phyloP scores from a whole-genome alignment of 768 basidiomycete species.

The Termitomyces sp. region DNA sequence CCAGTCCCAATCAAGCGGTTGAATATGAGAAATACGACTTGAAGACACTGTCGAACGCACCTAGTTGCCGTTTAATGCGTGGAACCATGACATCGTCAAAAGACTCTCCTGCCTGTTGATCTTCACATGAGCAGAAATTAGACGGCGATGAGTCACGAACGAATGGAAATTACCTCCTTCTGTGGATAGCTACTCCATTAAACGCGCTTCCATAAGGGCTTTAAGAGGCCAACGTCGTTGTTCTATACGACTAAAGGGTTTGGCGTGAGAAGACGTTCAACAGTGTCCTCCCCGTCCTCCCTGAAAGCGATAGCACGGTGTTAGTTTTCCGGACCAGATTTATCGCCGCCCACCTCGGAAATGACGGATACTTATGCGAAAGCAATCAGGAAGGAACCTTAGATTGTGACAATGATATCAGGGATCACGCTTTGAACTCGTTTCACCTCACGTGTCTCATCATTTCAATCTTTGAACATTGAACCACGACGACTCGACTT shows the following conservation, averaged over 20 bases:
- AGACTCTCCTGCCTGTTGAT: conserved; percentile 15
- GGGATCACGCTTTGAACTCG: too few relatives aligned
- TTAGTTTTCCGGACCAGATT: conserved; percentile 11
- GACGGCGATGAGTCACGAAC: background rate
- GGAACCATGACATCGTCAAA: conserved; percentile 22
- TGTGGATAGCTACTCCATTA: background rate
- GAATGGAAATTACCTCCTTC: background rate
- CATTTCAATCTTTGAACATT: too few relatives aligned
- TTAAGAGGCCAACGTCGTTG: background rate
- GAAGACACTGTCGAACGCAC: background rate
- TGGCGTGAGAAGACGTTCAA: background rate
- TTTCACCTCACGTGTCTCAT: background rate
- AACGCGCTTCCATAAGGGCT: background rate
- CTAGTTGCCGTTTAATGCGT: conserved; percentile 17
- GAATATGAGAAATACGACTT: conserved; percentile 63
- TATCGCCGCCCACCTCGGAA: conserved; percentile 8
- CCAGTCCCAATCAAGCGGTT: conserved; percentile 77
- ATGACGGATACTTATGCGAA: background rate
- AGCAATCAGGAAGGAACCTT: too few relatives aligned
- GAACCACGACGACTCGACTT: too few relatives aligned
- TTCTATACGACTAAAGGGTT: background rate
- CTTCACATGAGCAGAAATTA: background rate
- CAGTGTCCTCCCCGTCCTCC: background rate
- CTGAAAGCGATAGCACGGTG: background rate
- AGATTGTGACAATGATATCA: too few relatives aligned